Base-by-base conservation (phyloP, 2,329 filamentous ascomycete genomes). In the Colletotrichum sp. region DNA sequence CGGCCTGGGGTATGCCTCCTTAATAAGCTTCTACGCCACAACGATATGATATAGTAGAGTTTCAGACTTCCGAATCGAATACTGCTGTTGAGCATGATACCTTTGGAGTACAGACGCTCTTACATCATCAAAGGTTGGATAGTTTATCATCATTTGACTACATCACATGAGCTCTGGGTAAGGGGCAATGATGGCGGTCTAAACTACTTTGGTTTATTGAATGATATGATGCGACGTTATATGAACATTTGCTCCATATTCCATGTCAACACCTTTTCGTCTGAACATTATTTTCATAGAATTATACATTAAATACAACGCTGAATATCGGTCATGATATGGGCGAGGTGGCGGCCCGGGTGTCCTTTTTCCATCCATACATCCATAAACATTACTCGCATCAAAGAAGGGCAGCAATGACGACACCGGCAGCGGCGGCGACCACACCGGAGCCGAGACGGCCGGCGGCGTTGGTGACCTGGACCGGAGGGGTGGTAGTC, bases 321-420 rank as follows among this genome's bases (percentile, higher is more conserved):
- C 36, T 30, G 32, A 55, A 67, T 28, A 26, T 26, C n/a, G 26
- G 30, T 67, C n/a, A 18, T 48, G 63, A 26, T 28, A 59, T 39
- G 48, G 66, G 66, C 22, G 22, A 22, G 26, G 4, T 57, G n/a
- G 48, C 66, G n/a, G 48, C 66, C 52, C 66, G n/a, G 16, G 26
- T 39, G 30, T 68, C 52, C 30, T 8, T 59, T 39, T 44, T 44
- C 39, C 39, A 28, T 68, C 36, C 36, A 55, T 36, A 44, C 65
- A 57, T 34, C 65, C 39, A 28, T 26, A 59, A 59, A 39, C 2
- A 60, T 44, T 26, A 32, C 62, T 7, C 32, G 3, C 8, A n/a
- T 55, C 55, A 76, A 10, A 77, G 62, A 12, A 77, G 74, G 44
- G 73, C 76, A 34, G 44, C 70, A 44, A 76, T 36, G 8, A 77